Evolutionary conservation across 129 eudicot genomes (phyloP), one percentile per base, ranked within the genome.

Genomic region (Centrapalus pauciflorus): DNA sequence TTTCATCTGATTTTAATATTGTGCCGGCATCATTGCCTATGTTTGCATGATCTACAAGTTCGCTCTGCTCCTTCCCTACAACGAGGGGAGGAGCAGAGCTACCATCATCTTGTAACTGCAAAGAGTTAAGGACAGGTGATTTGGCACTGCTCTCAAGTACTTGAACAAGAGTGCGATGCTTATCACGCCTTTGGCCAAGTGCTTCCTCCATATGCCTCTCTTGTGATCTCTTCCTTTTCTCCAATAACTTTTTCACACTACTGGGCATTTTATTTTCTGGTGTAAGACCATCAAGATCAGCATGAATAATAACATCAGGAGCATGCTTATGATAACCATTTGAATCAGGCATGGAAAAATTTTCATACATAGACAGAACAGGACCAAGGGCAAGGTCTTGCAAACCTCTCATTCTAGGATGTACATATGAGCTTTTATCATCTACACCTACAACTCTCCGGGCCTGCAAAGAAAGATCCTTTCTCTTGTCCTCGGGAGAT

Each of bases 401-500:
- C 78, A 87, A 78, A 62, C 84, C 89, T 84, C 87, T 82, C 81
- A 84, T 69, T 63, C 82, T 72, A 62, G 87, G 89, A 19, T 67
- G 77, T 37, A 52, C 37, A 24, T 76, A 78, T 26, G 86, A 60
- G 66, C 58, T 80, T 61, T 74, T 82, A 74, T 79, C 84, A 63
- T 80, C 83, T 32, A 70, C 79, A 66, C 75, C 79, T 24, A 45
- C 61, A 26, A 45, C 67, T 24, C 64, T 61, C 41, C 57, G 75
- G 6, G 26, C 54, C 58, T 2, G 50, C 23, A 74, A 26, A 74
- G 64, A 28, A 62, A 49, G 72, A 58, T 70, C 75, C 37, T 49
- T 69, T 48, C 24, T 77, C 72, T 79, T 82, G 41, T 69, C 80
- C 51, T 61, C 76, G 28, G 28, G 54, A 12, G 83, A 49, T 7